Evolutionary conservation across 1,284 basidiomycete species (phyloP), one percentile per base, ranked within the genome.

Genomic region (Pseudozyma sp.): DNA sequence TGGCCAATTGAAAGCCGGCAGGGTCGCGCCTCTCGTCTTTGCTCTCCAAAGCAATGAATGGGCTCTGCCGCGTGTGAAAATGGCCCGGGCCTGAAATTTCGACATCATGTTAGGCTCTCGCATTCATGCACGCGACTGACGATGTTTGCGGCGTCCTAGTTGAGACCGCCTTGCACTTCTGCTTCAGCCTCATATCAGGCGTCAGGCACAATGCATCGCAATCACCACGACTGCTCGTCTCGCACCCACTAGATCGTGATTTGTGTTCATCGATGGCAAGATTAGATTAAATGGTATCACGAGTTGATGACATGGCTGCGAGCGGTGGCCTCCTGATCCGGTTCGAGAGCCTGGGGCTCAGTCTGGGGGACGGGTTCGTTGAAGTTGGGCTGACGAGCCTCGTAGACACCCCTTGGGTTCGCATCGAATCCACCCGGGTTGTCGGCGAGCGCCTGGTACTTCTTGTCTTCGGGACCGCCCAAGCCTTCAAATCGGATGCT

Each of bases 401-500:
- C 45, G 47, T 79, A 67, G 46, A 78, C 68, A 7, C 67, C 67
- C 6, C 71, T 31, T 2, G 60, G 62, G 44, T 60, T 53, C 16
- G 63, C 69, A 39, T 78, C 76, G 50, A 73, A 78, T 49, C 63
- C 63, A n/a, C 74, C 77, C 0, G 77, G 70, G 49, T 74, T 77
- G 65, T 71, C 66, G 19, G 62, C 49, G 11, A 78, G 65, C 19
- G 62, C 72, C 57, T 79, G 68, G 30, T 37, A 59, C 65, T 68
- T 78, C 59, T 75, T 77, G 62, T 80, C 77, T 49, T 80, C 75
- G 17, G 71, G 69, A 13, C 78, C 77, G 29, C 77, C 77, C 7
- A 58, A 51, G 48, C 77, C 75, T 45, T 80, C 77, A 60, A 79
- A 79, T 11, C 76, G 70, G 29, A 71, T 65, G 65, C 72, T 75